These are phyloP conservation scores for Trichothecium roseum DNA, from an alignment of 2,329 filamentous ascomycete species.

Conservation along the genomic window DNA sequence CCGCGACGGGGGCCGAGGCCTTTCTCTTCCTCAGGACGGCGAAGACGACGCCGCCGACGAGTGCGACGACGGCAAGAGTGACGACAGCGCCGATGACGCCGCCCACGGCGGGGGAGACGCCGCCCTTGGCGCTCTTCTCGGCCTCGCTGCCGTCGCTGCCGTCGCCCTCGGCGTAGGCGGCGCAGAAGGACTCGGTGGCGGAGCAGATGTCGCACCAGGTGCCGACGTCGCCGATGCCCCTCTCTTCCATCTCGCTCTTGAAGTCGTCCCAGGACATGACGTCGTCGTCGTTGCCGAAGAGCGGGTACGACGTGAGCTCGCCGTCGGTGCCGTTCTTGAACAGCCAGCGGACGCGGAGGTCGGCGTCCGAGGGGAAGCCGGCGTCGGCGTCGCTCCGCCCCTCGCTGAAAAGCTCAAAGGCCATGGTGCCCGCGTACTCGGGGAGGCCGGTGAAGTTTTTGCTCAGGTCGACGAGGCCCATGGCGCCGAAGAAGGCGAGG, in stretches of 20 bases:
- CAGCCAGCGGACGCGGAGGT: constrained; percentile 21
- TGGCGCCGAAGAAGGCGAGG: constrained; percentile 22
- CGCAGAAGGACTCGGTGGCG: constrained; percentile 17
- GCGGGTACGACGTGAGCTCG: constrained; percentile 15
- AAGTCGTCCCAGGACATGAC: constrained; percentile 18
- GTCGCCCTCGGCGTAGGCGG: constrained; percentile 15
- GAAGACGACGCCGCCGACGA: constrained; percentile 10
- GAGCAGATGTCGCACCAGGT: constrained; percentile 20
- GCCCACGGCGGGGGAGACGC: constrained; percentile 21
- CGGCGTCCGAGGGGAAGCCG: constrained; percentile 15
- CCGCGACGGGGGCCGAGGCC: constrained; percentile 9
- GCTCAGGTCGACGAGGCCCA: constrained; percentile 14
- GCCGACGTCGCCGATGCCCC: constrained; percentile 16
- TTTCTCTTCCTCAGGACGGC: constrained; percentile 12
- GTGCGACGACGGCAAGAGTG: constrained; percentile 16
- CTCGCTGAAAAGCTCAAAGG: constrained; percentile 21
- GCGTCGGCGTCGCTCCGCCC: constrained; percentile 8
- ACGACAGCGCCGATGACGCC: constrained; percentile 22
- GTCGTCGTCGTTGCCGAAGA: constrained; percentile 18
- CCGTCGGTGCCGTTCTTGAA: constrained; percentile 22
- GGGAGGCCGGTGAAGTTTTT: constrained; percentile 20
- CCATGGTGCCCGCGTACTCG: constrained; percentile 24
- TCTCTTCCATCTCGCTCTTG: constrained; percentile 15
- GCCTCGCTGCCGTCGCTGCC: constrained; percentile 1
- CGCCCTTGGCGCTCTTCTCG: constrained; percentile 6